Conservation (phyloP, 2,329 filamentous ascomycete species). For the Trichoderma brevicompactum region DNA sequence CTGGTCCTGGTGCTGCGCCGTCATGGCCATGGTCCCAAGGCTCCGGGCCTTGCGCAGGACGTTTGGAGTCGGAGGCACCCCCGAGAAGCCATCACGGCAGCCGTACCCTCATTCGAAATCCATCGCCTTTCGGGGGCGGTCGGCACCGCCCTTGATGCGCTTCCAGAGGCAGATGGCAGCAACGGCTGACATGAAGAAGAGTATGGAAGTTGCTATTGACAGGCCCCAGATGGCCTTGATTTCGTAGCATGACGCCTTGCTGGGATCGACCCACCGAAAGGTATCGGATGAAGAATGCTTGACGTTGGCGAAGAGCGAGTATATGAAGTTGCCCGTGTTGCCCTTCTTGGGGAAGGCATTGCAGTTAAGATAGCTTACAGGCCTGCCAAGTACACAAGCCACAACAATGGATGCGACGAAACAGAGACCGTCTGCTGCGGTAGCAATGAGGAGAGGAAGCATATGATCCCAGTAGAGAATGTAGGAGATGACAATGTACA, state of each 20-base stretch:
- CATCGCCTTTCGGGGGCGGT: slow-evolving; percentile 44
- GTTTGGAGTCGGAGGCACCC: slow-evolving; percentile 31
- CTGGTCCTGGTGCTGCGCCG: slow-evolving; percentile 35
- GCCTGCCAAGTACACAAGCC: slow-evolving; percentile 76
- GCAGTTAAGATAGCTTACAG: slow-evolving; percentile 79
- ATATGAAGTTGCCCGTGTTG: slow-evolving; percentile 51
- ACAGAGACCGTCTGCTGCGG: slow-evolving; percentile 68
- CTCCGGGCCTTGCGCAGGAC: slow-evolving; percentile 39
- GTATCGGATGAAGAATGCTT: slow-evolving; percentile 30
- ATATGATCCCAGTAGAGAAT: slow-evolving; percentile 80
- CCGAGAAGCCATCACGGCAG: slow-evolving; percentile 49
- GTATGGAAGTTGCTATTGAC: slow-evolving; percentile 74
- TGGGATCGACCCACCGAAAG: slow-evolving; percentile 55
- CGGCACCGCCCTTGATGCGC: slow-evolving; percentile 52
- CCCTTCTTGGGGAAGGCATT: slow-evolving; percentile 50
- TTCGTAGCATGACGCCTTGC: slow-evolving; percentile 73
- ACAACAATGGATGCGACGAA: slow-evolving; percentile 80
- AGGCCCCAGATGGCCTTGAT: slow-evolving; percentile 89
- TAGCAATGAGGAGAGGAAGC: slow-evolving; percentile 72
- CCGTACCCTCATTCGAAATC: slow-evolving; percentile 57
- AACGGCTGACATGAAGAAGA: slow-evolving; percentile 68
- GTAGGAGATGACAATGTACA: slow-evolving; percentile 80
- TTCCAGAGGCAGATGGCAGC: slow-evolving; percentile 66
- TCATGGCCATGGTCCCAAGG: slow-evolving; percentile 47
- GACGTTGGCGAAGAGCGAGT: slow-evolving; percentile 49